phyloP scores from a whole-genome alignment of 208 protist genomes.

The Acanthamoeba lenticulata region DNA sequence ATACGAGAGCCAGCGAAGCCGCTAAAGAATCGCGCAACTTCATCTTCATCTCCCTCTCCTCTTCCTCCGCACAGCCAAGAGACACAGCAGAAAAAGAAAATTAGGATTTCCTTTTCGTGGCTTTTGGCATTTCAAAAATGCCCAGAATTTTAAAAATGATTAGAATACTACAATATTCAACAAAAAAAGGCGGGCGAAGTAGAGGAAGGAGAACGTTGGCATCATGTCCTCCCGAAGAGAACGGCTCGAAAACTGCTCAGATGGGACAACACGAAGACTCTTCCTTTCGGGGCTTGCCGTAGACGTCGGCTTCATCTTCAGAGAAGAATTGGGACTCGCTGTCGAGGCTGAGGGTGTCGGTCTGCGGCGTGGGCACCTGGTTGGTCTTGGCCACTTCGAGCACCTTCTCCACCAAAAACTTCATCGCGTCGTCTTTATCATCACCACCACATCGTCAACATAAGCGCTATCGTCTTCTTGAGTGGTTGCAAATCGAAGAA shows the following conservation, averaged over 20 bases:
- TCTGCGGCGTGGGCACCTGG: not conserved
- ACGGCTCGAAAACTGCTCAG: not conserved
- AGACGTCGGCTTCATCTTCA: not conserved
- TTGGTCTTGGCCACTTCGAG: conserved; percentile 61
- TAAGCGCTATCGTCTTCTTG: not conserved
- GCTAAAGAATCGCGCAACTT: not conserved
- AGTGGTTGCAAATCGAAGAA: not conserved
- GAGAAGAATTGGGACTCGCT: conserved; percentile 5
- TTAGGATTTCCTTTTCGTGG: not conserved
- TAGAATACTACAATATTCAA: not conserved
- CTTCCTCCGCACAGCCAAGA: too few species aligned
- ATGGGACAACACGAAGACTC: conserved; percentile 16
- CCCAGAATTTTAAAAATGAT: too few species aligned
- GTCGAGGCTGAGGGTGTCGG: not conserved
- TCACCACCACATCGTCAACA: not conserved
- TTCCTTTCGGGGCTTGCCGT: conserved; percentile 25
- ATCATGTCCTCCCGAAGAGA: not conserved
- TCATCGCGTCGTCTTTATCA: conserved; percentile 51
- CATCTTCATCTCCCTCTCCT: not conserved
- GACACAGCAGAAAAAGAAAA: not conserved
- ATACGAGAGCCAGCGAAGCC: not conserved
- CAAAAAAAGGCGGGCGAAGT: too few species aligned
- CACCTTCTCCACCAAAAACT: conserved; percentile 56
- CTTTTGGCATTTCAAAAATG: not conserved
- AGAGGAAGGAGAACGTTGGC: not conserved